phyloP scores from a whole-genome alignment of 2,329 filamentous ascomycete genomes.

The Falciphora oryzae region DNA sequence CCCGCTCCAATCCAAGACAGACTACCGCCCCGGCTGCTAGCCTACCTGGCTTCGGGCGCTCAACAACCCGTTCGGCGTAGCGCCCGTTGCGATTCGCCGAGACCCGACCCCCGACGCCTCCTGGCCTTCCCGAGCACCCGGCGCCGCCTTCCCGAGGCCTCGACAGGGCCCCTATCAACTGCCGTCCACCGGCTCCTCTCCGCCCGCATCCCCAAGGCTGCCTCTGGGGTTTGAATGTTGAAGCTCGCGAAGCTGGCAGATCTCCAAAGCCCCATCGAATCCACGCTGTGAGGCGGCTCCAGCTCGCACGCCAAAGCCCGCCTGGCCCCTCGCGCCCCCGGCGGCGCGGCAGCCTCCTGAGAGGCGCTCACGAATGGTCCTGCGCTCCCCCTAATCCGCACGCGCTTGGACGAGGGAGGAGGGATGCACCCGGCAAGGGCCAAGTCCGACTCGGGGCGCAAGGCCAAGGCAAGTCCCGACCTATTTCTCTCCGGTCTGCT shows the following conservation, averaged over 20 bases:
- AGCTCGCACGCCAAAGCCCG: background rate
- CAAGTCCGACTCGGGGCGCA: conserved; percentile 54
- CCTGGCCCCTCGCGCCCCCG: background rate
- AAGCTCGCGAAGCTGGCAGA: background rate
- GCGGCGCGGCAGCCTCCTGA: background rate
- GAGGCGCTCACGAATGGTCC: background rate
- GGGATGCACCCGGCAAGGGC: conserved; percentile 50
- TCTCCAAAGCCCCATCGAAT: background rate
- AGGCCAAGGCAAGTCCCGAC: conserved; percentile 47
- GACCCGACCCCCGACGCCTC: background rate
- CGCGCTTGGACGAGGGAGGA: conserved; percentile 13
- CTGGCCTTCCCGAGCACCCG: too few species aligned
- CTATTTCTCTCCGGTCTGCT: background rate
- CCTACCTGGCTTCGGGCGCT: background rate
- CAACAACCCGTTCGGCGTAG: background rate
- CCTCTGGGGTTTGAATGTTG: background rate
- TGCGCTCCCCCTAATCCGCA: background rate
- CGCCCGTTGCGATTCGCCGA: background rate
- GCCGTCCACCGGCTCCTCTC: too few species aligned
- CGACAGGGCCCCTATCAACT: background rate
- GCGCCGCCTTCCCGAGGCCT: background rate
- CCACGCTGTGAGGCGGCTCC: background rate
- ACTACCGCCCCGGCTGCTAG: too few species aligned
- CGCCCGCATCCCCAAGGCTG: too few species aligned
- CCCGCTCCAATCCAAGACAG: background rate